A percentile compares a stretch with the other conserved stretches of the same genome.
phyloP scores from a whole-genome alignment of 2,329 filamentous ascomycete genomes.

The Venturia nashicola region DNA sequence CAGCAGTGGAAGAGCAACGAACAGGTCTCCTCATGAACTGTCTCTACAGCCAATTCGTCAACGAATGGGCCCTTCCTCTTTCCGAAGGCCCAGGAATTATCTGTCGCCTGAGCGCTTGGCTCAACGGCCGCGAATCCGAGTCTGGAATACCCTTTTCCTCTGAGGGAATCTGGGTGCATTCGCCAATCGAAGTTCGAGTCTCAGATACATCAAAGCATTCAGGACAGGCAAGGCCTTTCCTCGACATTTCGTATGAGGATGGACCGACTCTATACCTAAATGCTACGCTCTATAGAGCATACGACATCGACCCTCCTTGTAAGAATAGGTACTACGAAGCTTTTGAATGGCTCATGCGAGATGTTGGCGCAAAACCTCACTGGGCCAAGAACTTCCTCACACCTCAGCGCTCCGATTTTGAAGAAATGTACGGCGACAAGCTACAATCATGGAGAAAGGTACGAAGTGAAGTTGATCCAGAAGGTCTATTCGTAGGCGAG shows the following conservation, averaged over 20 bases:
- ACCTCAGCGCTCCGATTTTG: constrained; percentile 46
- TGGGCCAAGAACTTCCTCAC: constrained; percentile 86
- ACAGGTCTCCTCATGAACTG: constrained; percentile 90
- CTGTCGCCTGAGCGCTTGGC: constrained; percentile 70
- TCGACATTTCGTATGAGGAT: constrained; percentile 58
- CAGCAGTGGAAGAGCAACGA: constrained; percentile 69
- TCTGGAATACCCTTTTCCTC: constrained; percentile 69
- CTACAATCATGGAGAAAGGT: constrained; percentile 56
- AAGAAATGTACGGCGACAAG: constrained; percentile 55
- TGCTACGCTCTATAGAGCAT: constrained; percentile 77
- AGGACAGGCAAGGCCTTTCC: constrained; percentile 34
- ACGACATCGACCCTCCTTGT: constrained; percentile 65
- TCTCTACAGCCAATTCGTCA: constrained; percentile 95
- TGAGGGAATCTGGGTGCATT: constrained; percentile 71
- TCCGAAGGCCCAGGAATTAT: constrained; percentile 79
- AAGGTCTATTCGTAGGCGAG: constrained; percentile 79
- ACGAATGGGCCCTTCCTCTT: constrained; percentile 92
- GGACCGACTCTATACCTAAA: constrained; percentile 79
- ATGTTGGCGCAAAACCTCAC: constrained; percentile 70
- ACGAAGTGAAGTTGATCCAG: constrained; percentile 58
- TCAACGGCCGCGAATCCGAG: constrained; percentile 59
- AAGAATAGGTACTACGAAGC: constrained; percentile 70
- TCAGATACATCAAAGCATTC: constrained; percentile 49
- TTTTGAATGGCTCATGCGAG: constrained; percentile 83
- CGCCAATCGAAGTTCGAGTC: constrained; percentile 85